Evolutionary conservation across 2,329 filamentous ascomycete species (phyloP), one percentile per base, ranked within the genome.

Genomic region (Fusarium sulawesiense): DNA sequence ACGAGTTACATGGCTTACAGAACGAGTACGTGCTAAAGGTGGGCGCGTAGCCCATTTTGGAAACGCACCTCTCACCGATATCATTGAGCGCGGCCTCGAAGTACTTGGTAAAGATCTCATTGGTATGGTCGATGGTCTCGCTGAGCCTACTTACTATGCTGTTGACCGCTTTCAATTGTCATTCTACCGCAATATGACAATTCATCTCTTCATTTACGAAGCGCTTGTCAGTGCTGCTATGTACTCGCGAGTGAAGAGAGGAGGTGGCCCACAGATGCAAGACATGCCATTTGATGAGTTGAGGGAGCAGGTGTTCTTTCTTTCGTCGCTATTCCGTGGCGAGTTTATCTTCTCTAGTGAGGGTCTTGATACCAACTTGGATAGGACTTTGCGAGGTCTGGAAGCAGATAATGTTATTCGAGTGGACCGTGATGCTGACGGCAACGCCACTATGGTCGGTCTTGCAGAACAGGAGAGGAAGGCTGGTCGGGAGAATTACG

Each of bases 121-220:
- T 1, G 93, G 94, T 7, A 84, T 91, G 7, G 86, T 97, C 0
- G 87, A 91, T 40, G 93, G 91, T 1, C 82, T 99, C 7, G 92
- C 92, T 0, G 96, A 99, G 78, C 93, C 93, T 20, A 98, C 96
- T 0, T 98, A 93, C 80, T 97, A 93, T 75, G 96, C 96, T 7
- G 94, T 98, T 41, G 96, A 99, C 79, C 88, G 94, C 56, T 99
- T 99, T 83, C 96, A 99, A 78, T 87, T 99, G 12, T 97, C 94
- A 0, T 99, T 99, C 80, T 99, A 99, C 81, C 91, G 96, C 55
- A 99, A 99, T 80, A 98, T 98, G 96, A 98, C 95, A 0, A 99
- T 99, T 66, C 96, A 99, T 78, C 87, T 99, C 7, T 99, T 99
- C 79, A 96, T 99, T 60, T 92, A 93, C 4, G 94, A 98, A 78